Evolutionary conservation across 179 eudicot genomes (phyloP), one percentile per base, ranked within the genome.

Genomic region (Silene vulgaris): DNA sequence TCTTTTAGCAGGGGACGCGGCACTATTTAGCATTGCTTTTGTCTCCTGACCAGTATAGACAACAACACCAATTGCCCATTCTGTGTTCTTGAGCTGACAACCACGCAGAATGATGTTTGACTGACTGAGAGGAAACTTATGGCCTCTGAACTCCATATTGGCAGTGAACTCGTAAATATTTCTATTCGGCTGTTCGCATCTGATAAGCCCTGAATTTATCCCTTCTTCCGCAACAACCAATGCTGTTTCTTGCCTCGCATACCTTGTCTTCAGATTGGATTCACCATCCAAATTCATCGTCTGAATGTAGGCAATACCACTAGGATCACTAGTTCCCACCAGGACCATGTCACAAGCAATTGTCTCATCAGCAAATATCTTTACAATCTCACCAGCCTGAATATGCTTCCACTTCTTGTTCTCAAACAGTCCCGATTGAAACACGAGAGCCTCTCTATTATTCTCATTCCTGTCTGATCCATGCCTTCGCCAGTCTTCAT

Each of bases 1-100:
- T 88, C 98, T 86, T 82, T 91, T 93, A 32, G 96, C 83, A 73
- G 98, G 90, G 35, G 96, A 88, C 65, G 87, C 88, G 8, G 98
- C 93, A 80, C 97, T 93, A 79, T 93, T 93, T 79, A 93, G 69
- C 98, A 93, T 91, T 65, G 98, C 98, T 86, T 93, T 93, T 54
- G 98, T 93, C 79, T 93, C 98, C 82, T 93, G 97, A 69, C 98
- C 98, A 78, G 97, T 95, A 84, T 93, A 93, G 65, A 93, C 97
- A 56, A 89, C 96, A 26, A 90, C 93, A 72, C 98, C 98, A 77
- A 91, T 80, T 32, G 84, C 92, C 97, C 96, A 93, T 62, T 86
- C 97, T 21, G 98, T 93, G 83, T 93, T 93, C 85, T 93, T 93
- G 77, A 93, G 87, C 86, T 93, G 98, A 81, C 98, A 93, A 71